Conservation (phyloP, 257 asterid genomes). For the Gentiana dahurica region DNA sequence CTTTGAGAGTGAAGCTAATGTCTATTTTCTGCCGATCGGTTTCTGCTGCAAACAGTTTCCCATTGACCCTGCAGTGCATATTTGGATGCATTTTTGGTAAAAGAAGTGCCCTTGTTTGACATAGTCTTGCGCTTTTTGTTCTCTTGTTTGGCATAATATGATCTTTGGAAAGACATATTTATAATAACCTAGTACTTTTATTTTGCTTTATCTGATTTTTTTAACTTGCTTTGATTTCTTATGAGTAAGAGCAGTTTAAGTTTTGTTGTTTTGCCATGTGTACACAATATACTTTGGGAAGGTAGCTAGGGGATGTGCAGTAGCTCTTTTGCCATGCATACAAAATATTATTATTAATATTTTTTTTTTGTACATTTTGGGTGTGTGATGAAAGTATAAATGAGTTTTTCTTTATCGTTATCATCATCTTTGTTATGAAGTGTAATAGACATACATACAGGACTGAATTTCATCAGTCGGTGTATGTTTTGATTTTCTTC, state of each 20-base stretch:
- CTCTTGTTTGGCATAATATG: not conserved
- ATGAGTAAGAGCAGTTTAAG: not conserved
- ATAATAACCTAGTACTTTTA: not conserved
- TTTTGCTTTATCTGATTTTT: not conserved
- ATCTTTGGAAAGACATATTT: not conserved
- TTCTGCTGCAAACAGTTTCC: slow-evolving; percentile 85
- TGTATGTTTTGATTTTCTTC: not conserved
- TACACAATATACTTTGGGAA: not conserved
- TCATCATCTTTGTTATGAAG: no score
- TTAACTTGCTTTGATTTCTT: not conserved
- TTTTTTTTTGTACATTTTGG: no score
- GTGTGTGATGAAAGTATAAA: no score
- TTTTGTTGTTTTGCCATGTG: not conserved
- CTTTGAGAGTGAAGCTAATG: slow-evolving; percentile 72
- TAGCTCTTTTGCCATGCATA: no score
- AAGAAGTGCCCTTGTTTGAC: not conserved
- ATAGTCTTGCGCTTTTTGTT: not conserved
- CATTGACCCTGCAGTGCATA: slow-evolving; percentile 89
- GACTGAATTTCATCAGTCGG: no score
- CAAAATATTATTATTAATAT: no score
- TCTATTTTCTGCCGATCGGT: slow-evolving; percentile 86
- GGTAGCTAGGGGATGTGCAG: not conserved
- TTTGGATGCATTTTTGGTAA: slow-evolving; percentile 87
- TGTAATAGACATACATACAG: no score
- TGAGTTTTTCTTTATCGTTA: no score